Evolutionary conservation across 345 rosid species (phyloP).

Genomic region (Populus alba): DNA sequence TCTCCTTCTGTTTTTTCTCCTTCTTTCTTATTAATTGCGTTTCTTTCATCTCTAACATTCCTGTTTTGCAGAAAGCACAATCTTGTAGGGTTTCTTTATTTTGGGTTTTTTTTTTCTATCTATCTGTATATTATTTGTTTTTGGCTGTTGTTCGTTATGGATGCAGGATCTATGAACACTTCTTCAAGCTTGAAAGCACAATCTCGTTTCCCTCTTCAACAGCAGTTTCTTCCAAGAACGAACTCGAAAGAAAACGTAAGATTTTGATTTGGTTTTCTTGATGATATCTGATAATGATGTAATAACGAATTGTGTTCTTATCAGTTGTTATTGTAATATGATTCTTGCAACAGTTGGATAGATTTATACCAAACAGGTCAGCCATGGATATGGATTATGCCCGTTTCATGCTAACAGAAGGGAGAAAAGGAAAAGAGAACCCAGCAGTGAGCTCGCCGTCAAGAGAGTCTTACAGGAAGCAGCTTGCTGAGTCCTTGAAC

Average conservation of each 20-base stretch:
- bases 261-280: neutral
- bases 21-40: neutral
- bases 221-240: neutral
- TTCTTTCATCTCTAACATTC: neutral
- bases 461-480: neutral
- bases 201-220: neutral
- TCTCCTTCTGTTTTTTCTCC: too few species aligned
- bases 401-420: neutral
- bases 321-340: neutral
- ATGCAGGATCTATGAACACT: neutral
- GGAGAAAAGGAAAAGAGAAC: neutral
- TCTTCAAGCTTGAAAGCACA: neutral
- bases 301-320: neutral
- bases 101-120: neutral
- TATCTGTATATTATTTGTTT: neutral
- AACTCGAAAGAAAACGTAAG: neutral
- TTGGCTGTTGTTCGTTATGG: neutral
- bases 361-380: neutral
- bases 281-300: neutral
- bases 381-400: neutral
- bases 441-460: neutral
- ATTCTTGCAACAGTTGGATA: neutral
- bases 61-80: neutral
- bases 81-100: neutral
- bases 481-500: constrained; percentile 45